Percentiles rank a stretch among this genome's conserved stretches.
Evolutionary conservation across 805 yeast species (phyloP).

Genomic region (Saccharomycopsis sp.): DNA sequence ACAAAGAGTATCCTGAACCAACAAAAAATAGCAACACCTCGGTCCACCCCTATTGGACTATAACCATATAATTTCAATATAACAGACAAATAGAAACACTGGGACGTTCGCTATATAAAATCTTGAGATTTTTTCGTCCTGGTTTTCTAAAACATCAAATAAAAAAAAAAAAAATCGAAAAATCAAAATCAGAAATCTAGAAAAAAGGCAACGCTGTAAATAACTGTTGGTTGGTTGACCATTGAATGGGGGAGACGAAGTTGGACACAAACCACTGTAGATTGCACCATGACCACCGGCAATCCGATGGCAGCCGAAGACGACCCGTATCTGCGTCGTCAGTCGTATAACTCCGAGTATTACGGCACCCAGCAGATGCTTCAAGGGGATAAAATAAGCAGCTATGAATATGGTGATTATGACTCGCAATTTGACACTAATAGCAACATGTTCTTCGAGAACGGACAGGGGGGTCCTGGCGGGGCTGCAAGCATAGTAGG

Average conservation of each 20-base stretch:
- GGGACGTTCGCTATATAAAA: no score
- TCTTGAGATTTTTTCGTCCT: background rate
- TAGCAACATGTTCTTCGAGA: background rate
- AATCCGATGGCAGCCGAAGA: background rate
- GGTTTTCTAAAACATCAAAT: background rate
- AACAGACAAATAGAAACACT: no score
- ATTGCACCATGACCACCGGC: background rate
- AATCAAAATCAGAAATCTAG: background rate
- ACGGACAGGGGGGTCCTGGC: background rate
- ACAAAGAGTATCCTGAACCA: no score
- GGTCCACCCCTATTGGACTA: no score
- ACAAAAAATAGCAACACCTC: no score
- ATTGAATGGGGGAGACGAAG: background rate
- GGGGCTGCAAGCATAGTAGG: constrained; percentile 1
- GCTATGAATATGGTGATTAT: background rate
- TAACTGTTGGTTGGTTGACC: no score
- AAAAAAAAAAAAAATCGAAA: background rate
- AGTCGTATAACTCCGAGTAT: background rate
- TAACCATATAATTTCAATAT: no score
- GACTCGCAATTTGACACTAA: background rate
- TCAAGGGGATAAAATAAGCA: background rate
- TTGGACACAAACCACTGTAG: background rate
- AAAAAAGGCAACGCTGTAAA: background rate
- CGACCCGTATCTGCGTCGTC: constrained; percentile 2
- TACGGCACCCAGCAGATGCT: background rate